phyloP scores from a whole-genome alignment of 305 asterid genomes.

The Plantago lanceolata region DNA sequence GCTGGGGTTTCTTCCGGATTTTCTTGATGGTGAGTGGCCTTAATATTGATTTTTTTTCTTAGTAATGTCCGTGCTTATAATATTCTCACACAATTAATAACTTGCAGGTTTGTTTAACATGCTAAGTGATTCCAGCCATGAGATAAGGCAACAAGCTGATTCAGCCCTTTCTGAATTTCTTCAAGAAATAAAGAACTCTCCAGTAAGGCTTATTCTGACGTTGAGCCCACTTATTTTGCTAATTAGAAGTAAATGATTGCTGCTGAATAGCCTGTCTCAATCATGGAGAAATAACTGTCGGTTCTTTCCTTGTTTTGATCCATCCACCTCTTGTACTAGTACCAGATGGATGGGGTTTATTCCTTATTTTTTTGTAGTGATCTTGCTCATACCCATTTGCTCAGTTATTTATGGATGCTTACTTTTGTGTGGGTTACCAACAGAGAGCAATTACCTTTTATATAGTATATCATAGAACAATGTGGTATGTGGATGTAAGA shows the following conservation, averaged over 20 bases:
- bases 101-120: slow-evolving; percentile 89
- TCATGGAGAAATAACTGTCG: neutral
- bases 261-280: slow-evolving; percentile 17
- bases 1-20: slow-evolving; percentile 99
- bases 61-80: slow-evolving; percentile 22
- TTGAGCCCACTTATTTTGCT: slow-evolving; percentile 20
- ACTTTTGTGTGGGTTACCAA: slow-evolving; percentile 4
- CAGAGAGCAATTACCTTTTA: neutral
- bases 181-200: slow-evolving; percentile 97
- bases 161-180: slow-evolving; percentile 98
- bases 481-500: slow-evolving; percentile 12
- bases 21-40: slow-evolving; percentile 84
- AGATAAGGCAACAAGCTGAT: slow-evolving; percentile 99
- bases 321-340: neutral
- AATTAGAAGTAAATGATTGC: slow-evolving; percentile 11
- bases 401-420: slow-evolving; percentile 11
- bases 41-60: slow-evolving; percentile 20
- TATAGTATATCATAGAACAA: neutral
- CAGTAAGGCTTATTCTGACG: slow-evolving; percentile 54
- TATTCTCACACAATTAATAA: slow-evolving; percentile 24
- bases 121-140: slow-evolving; percentile 97
- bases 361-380: slow-evolving; percentile 9
- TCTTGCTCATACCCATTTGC: slow-evolving; percentile 15
- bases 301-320: slow-evolving; percentile 7
- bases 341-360: slow-evolving; percentile 20